Conservation (phyloP, 78 protist genomes). For the Dictyostelium purpureum region DNA sequence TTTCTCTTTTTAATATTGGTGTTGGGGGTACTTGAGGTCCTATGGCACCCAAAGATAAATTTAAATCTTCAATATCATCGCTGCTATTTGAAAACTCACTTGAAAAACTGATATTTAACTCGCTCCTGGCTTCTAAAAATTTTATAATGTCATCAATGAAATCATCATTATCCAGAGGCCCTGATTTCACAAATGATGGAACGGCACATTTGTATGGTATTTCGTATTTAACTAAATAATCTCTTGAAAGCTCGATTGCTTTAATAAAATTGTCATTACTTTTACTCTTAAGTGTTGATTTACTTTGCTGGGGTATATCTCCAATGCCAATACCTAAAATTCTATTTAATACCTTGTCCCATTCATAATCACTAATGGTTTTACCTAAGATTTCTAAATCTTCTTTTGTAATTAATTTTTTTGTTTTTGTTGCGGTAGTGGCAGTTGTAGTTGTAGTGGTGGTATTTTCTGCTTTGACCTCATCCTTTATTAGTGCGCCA, state of each 20-base stretch:
- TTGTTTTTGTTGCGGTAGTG: neutral
- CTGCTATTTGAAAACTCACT: neutral
- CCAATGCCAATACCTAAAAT: neutral
- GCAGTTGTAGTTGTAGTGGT: neutral
- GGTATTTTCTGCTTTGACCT: neutral
- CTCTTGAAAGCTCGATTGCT: neutral
- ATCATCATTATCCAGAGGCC: neutral
- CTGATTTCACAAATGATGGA: neutral
- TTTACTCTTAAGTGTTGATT: neutral
- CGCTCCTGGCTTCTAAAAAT: too few relatives aligned
- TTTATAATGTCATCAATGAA: too few relatives aligned
- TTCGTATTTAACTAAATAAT: neutral
- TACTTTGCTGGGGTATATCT: neutral
- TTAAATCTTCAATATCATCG: constrained; percentile 1
- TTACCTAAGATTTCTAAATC: neutral
- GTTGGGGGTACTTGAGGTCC: neutral
- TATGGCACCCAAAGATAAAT: neutral
- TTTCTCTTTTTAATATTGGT: neutral
- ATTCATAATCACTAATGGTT: neutral
- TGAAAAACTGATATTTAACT: too few relatives aligned
- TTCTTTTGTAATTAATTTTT: neutral
- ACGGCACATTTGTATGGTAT: neutral
- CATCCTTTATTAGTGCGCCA: neutral
- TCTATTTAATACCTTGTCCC: neutral
- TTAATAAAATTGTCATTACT: constrained; percentile 1